Evolutionary conservation across 2,329 filamentous ascomycete genomes (phyloP), one percentile per base, ranked within the genome.

Genomic region (Ampelomyces quisqualis): DNA sequence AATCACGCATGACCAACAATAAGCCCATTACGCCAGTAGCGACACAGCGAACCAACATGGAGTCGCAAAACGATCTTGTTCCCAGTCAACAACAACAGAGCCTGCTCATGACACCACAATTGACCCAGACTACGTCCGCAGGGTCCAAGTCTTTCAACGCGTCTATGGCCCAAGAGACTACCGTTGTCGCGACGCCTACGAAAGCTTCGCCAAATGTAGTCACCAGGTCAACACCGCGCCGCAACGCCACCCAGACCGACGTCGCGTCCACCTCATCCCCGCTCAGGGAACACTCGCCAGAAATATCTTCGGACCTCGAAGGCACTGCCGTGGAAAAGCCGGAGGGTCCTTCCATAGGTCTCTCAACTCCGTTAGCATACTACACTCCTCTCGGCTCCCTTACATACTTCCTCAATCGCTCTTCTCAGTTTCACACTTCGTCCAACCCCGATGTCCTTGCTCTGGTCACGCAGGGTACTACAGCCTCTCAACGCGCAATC

Each of bases 381-480:
- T 76, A 74, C 58, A 70, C 67, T 0, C 69, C 72, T 0, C 64
- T 77, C 0, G 58, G 67, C 28, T 60, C 67, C 23, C 59, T 76
- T 2, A 30, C 57, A 9, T 63, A 59, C 44, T 64, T 67, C 44
- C 58, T 76, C 30, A 75, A 75, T 45, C 60, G 62, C 38, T 58
- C 58, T 24, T 59, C 53, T 0, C 53, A 67, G 24, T 66, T 68
- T 27, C 62, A 70, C 28, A 58, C 65, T 3, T 45, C 58, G 3
- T 43, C 51, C 8, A 62, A 60, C 21, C 62, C 75, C 4, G 74
- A 77, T 45, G 30, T 74, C 31, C 61, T 77, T 31, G 73, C 70
- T 4, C 61, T 76, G 34, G 70, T 73, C 23, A 67, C 65, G 1
- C 49, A 61, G 9, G 30, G 47, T 8, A 65, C 62, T 9, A 68